A percentile compares a stretch with the other conserved stretches of the same genome.
Conservation (phyloP, 805 yeast genomes). For the Yarrowia divulgata region DNA sequence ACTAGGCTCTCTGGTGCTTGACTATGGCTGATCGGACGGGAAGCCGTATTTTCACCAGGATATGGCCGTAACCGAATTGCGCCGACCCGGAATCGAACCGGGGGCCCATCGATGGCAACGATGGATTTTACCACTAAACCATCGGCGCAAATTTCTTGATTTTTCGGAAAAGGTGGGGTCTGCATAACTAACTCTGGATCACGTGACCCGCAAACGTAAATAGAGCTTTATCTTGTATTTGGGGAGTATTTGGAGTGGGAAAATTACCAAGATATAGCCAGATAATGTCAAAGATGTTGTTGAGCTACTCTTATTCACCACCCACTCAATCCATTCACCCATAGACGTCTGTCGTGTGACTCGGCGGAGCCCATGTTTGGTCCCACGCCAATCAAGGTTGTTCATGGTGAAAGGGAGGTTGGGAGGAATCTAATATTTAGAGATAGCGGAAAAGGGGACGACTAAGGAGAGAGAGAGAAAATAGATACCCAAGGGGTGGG, state of each 20-base stretch:
- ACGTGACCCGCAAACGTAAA: neutral
- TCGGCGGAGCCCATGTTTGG: neutral
- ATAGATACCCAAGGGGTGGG: too few relatives aligned
- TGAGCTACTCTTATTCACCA: too few relatives aligned
- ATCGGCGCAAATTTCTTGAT: constrained; percentile 3
- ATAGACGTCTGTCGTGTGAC: constrained; percentile 2
- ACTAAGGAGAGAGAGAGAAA: neutral
- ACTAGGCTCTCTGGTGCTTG: constrained; percentile 34
- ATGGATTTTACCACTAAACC: constrained; percentile 36
- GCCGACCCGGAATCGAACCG: constrained; percentile 38
- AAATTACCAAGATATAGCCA: too few relatives aligned
- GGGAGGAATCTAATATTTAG: neutral
- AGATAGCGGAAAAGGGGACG: neutral
- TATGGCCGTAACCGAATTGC: constrained; percentile 30
- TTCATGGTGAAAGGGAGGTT: neutral
- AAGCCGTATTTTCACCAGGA: constrained; percentile 32
- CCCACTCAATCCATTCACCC: neutral
- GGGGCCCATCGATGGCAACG: constrained; percentile 38
- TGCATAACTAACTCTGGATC: neutral
- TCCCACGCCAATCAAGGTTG: constrained; percentile 11
- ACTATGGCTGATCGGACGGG: constrained; percentile 36
- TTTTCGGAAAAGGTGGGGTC: neutral
- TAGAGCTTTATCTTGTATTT: too few relatives aligned
- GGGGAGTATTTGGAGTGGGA: too few relatives aligned
- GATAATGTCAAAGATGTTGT: too few relatives aligned